phyloP scores from a whole-genome alignment of 768 basidiomycete genomes.

The Rubroboletus pulcherrimus region DNA sequence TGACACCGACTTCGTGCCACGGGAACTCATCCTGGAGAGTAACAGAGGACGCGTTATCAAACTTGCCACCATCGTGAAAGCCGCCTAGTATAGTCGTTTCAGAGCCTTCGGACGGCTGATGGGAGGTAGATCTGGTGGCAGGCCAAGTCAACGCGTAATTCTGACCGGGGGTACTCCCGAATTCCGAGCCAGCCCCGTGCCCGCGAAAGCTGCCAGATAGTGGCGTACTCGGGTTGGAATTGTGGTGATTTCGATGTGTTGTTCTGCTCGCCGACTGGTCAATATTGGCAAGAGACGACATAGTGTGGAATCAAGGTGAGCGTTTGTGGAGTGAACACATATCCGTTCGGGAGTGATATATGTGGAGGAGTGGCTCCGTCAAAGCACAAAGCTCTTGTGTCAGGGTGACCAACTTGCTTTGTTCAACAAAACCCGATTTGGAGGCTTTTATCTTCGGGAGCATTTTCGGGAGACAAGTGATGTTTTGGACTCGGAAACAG shows the following conservation, averaged over 20 bases:
- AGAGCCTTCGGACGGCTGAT: conserved; percentile 1
- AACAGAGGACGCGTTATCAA: conserved; percentile 11
- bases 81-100: neutral
- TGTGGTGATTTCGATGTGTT: too few species aligned
- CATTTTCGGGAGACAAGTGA: neutral
- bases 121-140: conserved; percentile 1
- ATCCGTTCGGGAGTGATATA: neutral
- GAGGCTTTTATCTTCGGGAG: neutral
- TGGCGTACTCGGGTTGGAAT: neutral
- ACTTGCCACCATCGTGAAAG: neutral
- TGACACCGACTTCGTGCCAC: conserved; percentile 1
- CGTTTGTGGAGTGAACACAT: neutral
- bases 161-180: neutral
- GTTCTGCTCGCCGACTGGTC: neutral
- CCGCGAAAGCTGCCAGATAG: neutral
- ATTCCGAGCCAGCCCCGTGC: neutral
- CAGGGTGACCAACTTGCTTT: conserved; percentile 6
- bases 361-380: conserved; percentile 8
- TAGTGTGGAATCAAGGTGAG: conserved; percentile 4
- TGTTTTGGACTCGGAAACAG: too few species aligned
- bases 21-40: conserved; percentile 9
- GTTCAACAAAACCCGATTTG: conserved; percentile 5
- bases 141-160: neutral
- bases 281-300: neutral
- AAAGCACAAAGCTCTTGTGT: conserved; percentile 16